A percentile compares a stretch with the other conserved stretches of the same genome.
Evolutionary conservation across 164 flowering plant species (phyloP).

Genomic region (Chloranthus sessilifolius): DNA sequence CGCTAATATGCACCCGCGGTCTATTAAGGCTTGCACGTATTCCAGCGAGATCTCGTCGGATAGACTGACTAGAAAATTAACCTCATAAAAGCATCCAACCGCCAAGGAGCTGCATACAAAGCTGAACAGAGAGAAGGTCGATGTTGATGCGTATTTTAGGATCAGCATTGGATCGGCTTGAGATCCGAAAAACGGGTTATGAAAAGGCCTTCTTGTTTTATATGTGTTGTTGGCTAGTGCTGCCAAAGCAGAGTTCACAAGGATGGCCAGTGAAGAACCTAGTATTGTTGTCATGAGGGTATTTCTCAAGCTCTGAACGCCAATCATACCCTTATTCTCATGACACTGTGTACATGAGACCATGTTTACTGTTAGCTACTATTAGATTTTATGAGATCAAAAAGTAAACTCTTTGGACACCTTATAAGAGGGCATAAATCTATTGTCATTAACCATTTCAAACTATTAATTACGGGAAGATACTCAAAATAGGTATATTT

Average conservation of each 20-base stretch:
- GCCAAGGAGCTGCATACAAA: conserved; percentile 70
- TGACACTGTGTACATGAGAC: conserved; percentile 36
- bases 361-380: too few species aligned
- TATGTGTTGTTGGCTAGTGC: conserved; percentile 57
- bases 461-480: too few species aligned
- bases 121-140: conserved; percentile 38
- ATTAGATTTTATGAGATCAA: too few species aligned
- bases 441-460: too few species aligned
- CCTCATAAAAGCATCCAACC: conserved; percentile 42
- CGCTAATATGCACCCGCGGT: conserved; percentile 50
- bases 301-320: conserved; percentile 75
- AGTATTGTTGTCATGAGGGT: conserved; percentile 47
- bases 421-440: too few species aligned
- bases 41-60: conserved; percentile 10
- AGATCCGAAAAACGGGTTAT: conserved; percentile 30
- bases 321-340: conserved; percentile 53
- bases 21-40: conserved; percentile 26
- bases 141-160: conserved; percentile 48
- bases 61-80: conserved; percentile 47
- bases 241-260: conserved; percentile 39
- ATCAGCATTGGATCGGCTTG: conserved; percentile 23
- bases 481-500: too few species aligned
- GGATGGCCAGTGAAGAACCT: conserved; percentile 40
- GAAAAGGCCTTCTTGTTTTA: conserved; percentile 36
- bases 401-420: too few species aligned